Conservation (phyloP, 352 stramenopile genomes). For the Pythium grandisporangium region DNA sequence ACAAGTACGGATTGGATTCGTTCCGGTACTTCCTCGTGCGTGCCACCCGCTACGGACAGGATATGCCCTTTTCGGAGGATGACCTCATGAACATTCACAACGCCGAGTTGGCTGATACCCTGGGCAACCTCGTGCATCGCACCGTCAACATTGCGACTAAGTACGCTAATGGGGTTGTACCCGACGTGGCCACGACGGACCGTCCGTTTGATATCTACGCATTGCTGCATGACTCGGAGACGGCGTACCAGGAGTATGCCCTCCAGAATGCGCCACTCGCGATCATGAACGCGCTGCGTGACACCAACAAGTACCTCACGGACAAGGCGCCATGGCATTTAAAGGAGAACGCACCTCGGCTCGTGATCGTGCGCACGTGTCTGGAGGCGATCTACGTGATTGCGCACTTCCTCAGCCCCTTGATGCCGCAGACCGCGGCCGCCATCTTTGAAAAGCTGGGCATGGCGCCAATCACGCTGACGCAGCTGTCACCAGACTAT, state of each 20-base stretch:
- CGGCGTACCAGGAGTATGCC: conserved; percentile 90
- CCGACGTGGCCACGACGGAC: conserved; percentile 33
- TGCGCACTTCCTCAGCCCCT: conserved; percentile 92
- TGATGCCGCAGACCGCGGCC: conserved; percentile 87
- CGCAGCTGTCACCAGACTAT: conserved; percentile 71
- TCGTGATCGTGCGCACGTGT: conserved; percentile 91
- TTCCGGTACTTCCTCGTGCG: conserved; percentile 93
- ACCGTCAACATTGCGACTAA: conserved; percentile 94
- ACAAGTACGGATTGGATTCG: conserved; percentile 91
- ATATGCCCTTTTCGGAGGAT: conserved; percentile 91
- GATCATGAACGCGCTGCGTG: conserved; percentile 86
- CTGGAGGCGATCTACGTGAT: conserved; percentile 97
- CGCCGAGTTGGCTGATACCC: conserved; percentile 88
- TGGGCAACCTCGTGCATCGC: conserved; percentile 96
- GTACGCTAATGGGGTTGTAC: conserved; percentile 88
- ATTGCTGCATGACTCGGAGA: conserved; percentile 71
- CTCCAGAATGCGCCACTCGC: conserved; percentile 87
- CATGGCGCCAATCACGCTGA: conserved; percentile 66
- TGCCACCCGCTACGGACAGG: conserved; percentile 92
- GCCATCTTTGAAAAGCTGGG: conserved; percentile 95
- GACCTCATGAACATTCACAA: conserved; percentile 98
- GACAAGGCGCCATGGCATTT: conserved; percentile 97
- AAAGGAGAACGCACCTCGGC: conserved; percentile 80
- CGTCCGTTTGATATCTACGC: conserved; percentile 83
- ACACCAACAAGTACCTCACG: conserved; percentile 98